phyloP scores from a whole-genome alignment of 2,329 filamentous ascomycete species.

The Lasiodiplodia citricola region DNA sequence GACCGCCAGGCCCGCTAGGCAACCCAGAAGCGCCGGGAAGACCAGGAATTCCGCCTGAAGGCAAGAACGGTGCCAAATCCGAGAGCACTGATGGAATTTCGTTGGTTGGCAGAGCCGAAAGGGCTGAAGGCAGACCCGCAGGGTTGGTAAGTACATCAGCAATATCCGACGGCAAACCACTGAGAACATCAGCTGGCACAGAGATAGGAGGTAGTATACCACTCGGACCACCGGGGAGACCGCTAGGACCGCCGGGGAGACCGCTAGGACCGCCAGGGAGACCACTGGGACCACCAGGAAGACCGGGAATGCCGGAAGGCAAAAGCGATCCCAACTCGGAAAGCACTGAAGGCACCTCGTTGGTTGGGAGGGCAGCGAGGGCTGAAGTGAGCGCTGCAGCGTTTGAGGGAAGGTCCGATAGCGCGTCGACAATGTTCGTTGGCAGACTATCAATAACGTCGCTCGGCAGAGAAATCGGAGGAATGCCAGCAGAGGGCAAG shows the following conservation, averaged over 20 bases:
- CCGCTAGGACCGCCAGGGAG: neutral
- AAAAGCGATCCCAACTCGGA: neutral
- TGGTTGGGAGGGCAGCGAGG: neutral
- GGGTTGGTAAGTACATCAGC: neutral
- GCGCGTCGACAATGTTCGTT: neutral
- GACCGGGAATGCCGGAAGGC: neutral
- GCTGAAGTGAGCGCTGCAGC: neutral
- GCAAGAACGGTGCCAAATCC: neutral
- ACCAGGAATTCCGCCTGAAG: neutral
- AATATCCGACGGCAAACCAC: neutral
- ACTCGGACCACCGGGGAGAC: neutral
- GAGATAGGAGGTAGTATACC: neutral
- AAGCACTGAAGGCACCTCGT: neutral
- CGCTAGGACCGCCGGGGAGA: neutral
- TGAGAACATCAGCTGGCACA: neutral
- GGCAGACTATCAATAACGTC: neutral
- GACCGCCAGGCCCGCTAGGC: neutral
- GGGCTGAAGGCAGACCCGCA: neutral
- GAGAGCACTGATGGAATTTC: neutral
- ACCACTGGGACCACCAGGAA: neutral
- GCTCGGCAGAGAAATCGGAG: neutral
- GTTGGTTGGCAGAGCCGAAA: neutral
- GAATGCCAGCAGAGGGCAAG: neutral
- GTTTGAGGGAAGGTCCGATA: neutral
- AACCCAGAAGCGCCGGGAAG: too few relatives aligned